phyloP scores from a whole-genome alignment of 2,329 filamentous ascomycete species.

The Cladosporium halotolerans region DNA sequence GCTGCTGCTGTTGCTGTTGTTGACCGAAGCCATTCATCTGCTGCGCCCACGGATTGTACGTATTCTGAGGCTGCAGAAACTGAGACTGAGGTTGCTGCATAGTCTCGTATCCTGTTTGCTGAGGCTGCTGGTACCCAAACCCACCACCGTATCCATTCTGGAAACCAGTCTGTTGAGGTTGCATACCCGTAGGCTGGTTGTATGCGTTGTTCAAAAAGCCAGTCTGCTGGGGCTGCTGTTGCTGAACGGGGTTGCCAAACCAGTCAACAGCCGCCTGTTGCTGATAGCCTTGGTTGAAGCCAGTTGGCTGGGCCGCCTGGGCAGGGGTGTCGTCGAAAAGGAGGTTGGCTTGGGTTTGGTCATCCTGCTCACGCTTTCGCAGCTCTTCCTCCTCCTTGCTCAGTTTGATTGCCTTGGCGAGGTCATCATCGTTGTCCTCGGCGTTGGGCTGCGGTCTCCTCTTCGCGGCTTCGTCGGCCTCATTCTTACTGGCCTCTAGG shows the following conservation, averaged over 20 bases:
- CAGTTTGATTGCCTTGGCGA: constrained; percentile 89
- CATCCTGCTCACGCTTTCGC: constrained; percentile 77
- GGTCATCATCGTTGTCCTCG: constrained; percentile 66
- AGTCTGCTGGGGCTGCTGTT: constrained; percentile 49
- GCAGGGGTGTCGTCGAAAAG: constrained; percentile 78
- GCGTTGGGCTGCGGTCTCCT: constrained; percentile 53
- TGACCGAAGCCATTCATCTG: constrained; percentile 50
- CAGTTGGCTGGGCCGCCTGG: constrained; percentile 65
- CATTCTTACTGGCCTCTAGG: constrained; percentile 88
- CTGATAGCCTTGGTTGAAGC: constrained; percentile 95
- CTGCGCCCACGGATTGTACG: constrained; percentile 45
- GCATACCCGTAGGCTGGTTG: constrained; percentile 71
- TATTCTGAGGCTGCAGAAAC: constrained; percentile 53
- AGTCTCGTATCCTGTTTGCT: constrained; percentile 64
- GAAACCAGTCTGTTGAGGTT: constrained; percentile 56
- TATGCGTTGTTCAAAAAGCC: constrained; percentile 63
- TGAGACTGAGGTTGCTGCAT: constrained; percentile 46
- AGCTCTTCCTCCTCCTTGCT: constrained; percentile 92
- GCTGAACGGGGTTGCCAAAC: constrained; percentile 86
- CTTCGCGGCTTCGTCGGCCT: constrained; percentile 85
- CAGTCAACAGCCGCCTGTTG: constrained; percentile 95
- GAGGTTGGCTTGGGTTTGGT: constrained; percentile 67
- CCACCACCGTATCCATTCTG: constrained; percentile 61
- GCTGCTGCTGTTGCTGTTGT: constrained; percentile 36
- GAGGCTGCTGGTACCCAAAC: constrained; percentile 51